phyloP scores from a whole-genome alignment of 2,329 filamentous ascomycete species.

The Emmonsiellopsis sp. region DNA sequence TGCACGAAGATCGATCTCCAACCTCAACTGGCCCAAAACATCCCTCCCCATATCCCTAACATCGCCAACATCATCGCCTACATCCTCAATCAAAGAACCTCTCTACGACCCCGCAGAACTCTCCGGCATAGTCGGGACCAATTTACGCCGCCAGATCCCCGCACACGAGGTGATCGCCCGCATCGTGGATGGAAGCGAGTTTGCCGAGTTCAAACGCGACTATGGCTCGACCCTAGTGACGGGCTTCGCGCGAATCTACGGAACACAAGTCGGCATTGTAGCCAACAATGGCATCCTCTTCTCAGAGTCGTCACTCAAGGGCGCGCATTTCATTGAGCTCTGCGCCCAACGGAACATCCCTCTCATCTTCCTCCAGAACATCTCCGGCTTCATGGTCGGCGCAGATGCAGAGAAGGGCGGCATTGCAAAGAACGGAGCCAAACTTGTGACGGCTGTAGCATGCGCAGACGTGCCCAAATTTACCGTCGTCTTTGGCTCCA shows the following conservation, averaged over 20 bases:
- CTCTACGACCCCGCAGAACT: conserved; percentile 73
- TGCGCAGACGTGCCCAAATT: conserved; percentile 95
- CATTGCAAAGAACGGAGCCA: conserved; percentile 96
- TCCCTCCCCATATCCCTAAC: conserved; percentile 21
- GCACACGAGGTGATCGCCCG: conserved; percentile 87
- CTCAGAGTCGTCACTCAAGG: conserved; percentile 80
- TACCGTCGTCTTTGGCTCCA: conserved; percentile 89
- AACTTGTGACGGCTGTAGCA: conserved; percentile 89
- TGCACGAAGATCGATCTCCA: conserved; percentile 71
- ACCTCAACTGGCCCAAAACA: conserved; percentile 74
- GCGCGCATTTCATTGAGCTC: conserved; percentile 92
- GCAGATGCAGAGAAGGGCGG: conserved; percentile 84
- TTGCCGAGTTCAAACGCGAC: conserved; percentile 88
- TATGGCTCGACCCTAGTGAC: conserved; percentile 87
- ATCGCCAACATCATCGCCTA: conserved; percentile 18
- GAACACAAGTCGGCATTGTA: conserved; percentile 82
- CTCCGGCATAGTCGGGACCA: conserved; percentile 79
- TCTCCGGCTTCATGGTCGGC: conserved; percentile 97
- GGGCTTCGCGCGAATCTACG: conserved; percentile 82
- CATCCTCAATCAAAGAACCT: conserved; percentile 56
- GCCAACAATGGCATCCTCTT: conserved; percentile 96
- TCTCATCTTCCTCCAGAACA: conserved; percentile 91
- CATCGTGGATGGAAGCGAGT: conserved; percentile 81
- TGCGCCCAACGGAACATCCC: conserved; percentile 85
- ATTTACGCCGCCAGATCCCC: conserved; percentile 74